Evolutionary conservation across 2,329 filamentous ascomycete genomes (phyloP), one percentile per base, ranked within the genome.

Genomic region (Chrysosphaeria jannelii): DNA sequence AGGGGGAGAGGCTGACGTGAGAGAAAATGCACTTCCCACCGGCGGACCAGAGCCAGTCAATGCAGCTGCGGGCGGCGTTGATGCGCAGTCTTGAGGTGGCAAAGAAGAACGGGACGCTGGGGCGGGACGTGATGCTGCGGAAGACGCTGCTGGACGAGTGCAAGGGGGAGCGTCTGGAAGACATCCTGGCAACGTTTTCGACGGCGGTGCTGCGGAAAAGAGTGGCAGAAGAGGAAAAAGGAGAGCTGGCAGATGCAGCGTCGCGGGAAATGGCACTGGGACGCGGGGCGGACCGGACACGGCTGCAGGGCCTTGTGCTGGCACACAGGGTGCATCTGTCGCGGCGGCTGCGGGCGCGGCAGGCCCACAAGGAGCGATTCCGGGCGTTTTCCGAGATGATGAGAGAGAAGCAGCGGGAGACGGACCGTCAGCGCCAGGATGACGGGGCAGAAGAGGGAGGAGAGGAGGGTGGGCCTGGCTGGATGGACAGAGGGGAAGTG

Each of bases 141-240:
- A 91, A 90, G 48, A 89, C 76, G 0, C 90, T 91, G 74, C 51
- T 97, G 24, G 85, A 97, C 39, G 81, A 97, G 35, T 97, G 85
- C 46, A 79, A 71, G 33, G 81, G 81, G 5, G 78, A 90, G 25
- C 67, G 75, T 31, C 60, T 93, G 25, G 78, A 79, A 39, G 85
- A 97, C 38, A 48, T 90, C 2, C 52, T 93, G 14, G 63, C 75
- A 3, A 53, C 63, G 1, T 88, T 97, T 35, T 91, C 81, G 2
- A 72, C 71, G 9, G 59, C 64, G 0, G 78, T 90, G 1, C 42
- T 93, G 30, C 71, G 71, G 36, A 76, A 68, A 36, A 43, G 59
- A 1, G 44, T 71, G 1, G 16, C 16, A 7, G 47, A 52, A 0
- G 44, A 40, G 20, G 27, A 33, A n/a, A n/a, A n/a, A n/a, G n/a